Conservation (phyloP, 805 yeast species). For the Tetrapisispora nanseiensis region DNA sequence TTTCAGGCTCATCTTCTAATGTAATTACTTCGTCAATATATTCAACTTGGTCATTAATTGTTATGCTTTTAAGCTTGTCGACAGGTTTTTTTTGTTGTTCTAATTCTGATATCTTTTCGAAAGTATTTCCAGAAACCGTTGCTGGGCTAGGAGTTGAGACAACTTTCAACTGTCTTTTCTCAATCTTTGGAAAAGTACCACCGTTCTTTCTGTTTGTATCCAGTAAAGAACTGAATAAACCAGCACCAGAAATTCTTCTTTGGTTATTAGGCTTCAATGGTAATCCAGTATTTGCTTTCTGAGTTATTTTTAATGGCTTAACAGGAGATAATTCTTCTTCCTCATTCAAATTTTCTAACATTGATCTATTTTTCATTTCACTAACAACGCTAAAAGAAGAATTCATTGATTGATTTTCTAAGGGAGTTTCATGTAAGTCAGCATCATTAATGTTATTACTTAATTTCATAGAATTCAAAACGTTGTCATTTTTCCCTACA, state of each 20-base stretch:
- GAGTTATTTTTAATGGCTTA: conserved; percentile 60
- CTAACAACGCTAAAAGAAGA: neutral
- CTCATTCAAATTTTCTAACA: neutral
- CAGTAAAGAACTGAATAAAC: conserved; percentile 16
- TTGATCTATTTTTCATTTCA: neutral
- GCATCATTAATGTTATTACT: neutral
- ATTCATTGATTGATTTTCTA: neutral
- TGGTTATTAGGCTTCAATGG: neutral
- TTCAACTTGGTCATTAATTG: neutral
- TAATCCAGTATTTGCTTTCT: conserved; percentile 30
- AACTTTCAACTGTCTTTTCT: neutral
- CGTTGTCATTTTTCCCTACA: neutral
- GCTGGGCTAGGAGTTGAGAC: neutral
- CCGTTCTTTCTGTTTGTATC: conserved; percentile 4
- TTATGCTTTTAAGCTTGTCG: neutral
- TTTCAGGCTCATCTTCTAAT: too few species aligned
- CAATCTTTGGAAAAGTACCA: neutral
- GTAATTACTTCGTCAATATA: neutral
- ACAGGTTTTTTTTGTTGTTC: neutral
- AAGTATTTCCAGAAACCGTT: neutral
- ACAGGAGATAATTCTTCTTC: conserved; percentile 36
- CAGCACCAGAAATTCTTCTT: conserved; percentile 23
- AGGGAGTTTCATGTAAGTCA: neutral
- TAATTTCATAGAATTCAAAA: too few species aligned
- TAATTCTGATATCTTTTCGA: neutral